Percentiles rank a stretch among this genome's conserved stretches.
Conservation (phyloP, 768 basidiomycete species). For the Russula sp. region DNA sequence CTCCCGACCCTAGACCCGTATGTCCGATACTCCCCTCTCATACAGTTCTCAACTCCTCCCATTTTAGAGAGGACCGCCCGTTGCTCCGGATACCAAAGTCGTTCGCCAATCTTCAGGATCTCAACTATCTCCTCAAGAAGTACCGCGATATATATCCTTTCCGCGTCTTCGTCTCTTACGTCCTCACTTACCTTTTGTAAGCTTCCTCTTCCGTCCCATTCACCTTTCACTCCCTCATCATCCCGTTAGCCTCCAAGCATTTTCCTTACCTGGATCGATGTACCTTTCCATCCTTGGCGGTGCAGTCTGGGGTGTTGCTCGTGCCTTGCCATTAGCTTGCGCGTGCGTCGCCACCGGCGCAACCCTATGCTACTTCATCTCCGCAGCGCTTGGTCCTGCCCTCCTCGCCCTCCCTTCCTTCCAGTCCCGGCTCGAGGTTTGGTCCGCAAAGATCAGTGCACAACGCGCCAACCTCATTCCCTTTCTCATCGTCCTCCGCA, state of each 20-base stretch:
- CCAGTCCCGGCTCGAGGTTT: slow-evolving; percentile 74
- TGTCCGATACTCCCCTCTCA: slow-evolving; percentile 30
- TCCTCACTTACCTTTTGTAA: slow-evolving; percentile 88
- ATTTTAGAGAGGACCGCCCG: slow-evolving; percentile 67
- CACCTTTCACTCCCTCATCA: slow-evolving; percentile 4
- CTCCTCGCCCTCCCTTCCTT: slow-evolving; percentile 82
- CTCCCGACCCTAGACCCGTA: slow-evolving; percentile 75
- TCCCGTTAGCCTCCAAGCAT: slow-evolving; percentile 78
- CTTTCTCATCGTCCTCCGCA: slow-evolving; percentile 91
- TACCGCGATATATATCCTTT: slow-evolving; percentile 85
- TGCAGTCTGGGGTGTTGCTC: slow-evolving; percentile 87
- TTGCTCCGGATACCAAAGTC: slow-evolving; percentile 80
- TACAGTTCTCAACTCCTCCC: slow-evolving; percentile 5
- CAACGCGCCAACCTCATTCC: slow-evolving; percentile 84
- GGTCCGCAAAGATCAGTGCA: slow-evolving; percentile 69
- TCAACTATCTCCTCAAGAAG: slow-evolving; percentile 84
- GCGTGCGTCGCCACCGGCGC: slow-evolving; percentile 89
- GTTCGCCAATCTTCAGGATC: slow-evolving; percentile 77
- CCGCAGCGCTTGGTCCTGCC: slow-evolving; percentile 87
- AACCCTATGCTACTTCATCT: slow-evolving; percentile 87
- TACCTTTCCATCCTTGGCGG: slow-evolving; percentile 95
- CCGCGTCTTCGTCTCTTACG: slow-evolving; percentile 82
- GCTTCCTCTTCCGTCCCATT: slow-evolving; percentile 31
- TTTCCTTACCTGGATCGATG: slow-evolving; percentile 96
- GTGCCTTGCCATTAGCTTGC: slow-evolving; percentile 86